Conservation (phyloP, 148 eudicot species). For the Camellia granthamiana region DNA sequence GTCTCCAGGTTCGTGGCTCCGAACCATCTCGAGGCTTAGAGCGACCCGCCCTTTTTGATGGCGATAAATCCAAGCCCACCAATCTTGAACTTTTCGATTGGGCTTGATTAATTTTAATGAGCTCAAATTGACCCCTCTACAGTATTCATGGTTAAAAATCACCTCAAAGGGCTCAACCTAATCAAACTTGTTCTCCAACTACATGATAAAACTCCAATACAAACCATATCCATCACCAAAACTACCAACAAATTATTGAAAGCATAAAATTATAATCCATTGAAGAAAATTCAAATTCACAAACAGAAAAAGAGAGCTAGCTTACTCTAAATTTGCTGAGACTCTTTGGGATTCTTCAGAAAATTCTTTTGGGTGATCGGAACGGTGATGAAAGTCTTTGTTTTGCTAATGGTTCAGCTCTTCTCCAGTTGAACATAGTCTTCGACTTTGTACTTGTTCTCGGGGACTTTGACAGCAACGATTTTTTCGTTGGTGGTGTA, state of each 20-base stretch:
- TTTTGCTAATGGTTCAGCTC: constrained; percentile 73
- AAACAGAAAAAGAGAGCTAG: neutral
- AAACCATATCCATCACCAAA: neutral
- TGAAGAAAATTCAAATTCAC: neutral
- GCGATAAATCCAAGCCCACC: too few species aligned
- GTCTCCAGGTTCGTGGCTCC: too few species aligned
- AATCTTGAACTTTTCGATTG: too few species aligned
- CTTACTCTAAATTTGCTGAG: constrained; percentile 26
- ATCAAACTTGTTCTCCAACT: neutral
- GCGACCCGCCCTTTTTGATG: too few species aligned
- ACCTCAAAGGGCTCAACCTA: neutral
- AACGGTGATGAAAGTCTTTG: constrained; percentile 64
- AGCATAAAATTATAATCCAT: neutral
- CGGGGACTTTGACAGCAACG: constrained; percentile 68
- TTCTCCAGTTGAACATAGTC: constrained; percentile 72
- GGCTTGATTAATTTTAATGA: too few species aligned
- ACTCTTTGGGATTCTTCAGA: constrained; percentile 24
- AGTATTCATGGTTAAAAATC: neutral
- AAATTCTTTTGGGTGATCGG: constrained; percentile 17
- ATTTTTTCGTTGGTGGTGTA: constrained; percentile 72
- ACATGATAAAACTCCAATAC: neutral
- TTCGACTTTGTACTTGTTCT: constrained; percentile 63
- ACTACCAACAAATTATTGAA: neutral
- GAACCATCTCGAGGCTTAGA: too few species aligned
- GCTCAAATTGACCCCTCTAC: too few species aligned